Base-by-base conservation (phyloP, 2,329 filamentous ascomycete species). In the Pseudopyrenochaeta lycopersici region DNA sequence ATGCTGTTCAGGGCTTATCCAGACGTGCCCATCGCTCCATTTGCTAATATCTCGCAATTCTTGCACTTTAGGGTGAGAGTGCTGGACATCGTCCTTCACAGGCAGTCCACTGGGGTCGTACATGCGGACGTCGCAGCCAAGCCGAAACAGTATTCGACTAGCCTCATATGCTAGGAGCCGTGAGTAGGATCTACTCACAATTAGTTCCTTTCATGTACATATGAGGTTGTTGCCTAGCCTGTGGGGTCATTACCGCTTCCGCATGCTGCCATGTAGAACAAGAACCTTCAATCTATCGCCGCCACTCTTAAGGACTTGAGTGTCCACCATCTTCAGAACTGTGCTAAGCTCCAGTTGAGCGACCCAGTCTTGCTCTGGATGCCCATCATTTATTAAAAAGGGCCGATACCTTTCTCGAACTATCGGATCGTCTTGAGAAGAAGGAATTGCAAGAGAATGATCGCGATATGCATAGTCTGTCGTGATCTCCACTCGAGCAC, bases 21-120 rank as follows among this genome's bases (percentile, higher is more conserved):
- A 89, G 14, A 89, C 63, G 62, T 89, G 87, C 0, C 86, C 87
- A 62, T 90, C 86, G 48, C 84, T 87, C 87, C 87, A 90, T 9
- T 71, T 75, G 57, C 83, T 86, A 1, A 90, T 77, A 7, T 82
- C 78, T 3, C 87, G 80, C 5, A 89, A 77, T 64, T 89, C 87
- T 58, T 85, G 84, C 0, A 90, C 86, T 55, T 87, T 87, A 0
- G 79, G 75, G 59, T 89, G 86, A 3, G 65, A 68, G 52, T 84
- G 80, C n/a, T 84, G 80, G 1, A 79, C 76, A 52, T 87, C 85
- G 60, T 89, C 87, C 60, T 88, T 88, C n/a, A 88, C 77, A 0
- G 87, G 87, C 0, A 90, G 73, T 1, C 79, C 82, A 1, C 75
- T 70, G 0, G 87, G 87, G 54, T 89, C 74, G 66, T 81, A 89